A percentile compares a stretch with the other conserved stretches of the same genome.
These are phyloP conservation scores for Aspergillus sp. DNA, from an alignment of 2,329 filamentous ascomycete genomes.

Conservation along the genomic window DNA sequence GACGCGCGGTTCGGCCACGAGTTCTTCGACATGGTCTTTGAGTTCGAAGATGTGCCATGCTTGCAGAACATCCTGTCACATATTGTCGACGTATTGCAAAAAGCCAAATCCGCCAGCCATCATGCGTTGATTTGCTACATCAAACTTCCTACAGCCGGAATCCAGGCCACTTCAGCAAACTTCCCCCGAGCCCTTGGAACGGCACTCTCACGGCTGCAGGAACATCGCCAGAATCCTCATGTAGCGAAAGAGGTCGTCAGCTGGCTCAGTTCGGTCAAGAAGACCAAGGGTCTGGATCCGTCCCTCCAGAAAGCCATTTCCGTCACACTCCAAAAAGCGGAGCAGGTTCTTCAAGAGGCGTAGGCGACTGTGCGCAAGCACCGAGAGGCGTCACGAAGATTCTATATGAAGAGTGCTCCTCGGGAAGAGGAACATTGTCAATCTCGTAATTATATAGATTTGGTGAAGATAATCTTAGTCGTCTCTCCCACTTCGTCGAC, in stretches of 20 bases:
- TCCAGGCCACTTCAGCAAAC: slow-evolving; percentile 65
- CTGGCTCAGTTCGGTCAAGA: slow-evolving; percentile 54
- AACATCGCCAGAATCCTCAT: slow-evolving; percentile 46
- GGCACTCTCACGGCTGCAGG: slow-evolving; percentile 66
- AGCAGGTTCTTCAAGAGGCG: slow-evolving; percentile 33
- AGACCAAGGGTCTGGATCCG: slow-evolving; percentile 55
- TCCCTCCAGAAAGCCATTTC: slow-evolving; percentile 58
- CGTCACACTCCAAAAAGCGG: slow-evolving; percentile 42
- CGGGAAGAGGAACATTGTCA: neutral
- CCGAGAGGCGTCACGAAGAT: slow-evolving; percentile 23
- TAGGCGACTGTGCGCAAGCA: slow-evolving; percentile 18
- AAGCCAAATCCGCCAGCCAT: slow-evolving; percentile 63
- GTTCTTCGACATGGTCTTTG: slow-evolving; percentile 80
- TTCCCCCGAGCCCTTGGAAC: slow-evolving; percentile 75
- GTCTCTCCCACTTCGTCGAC: slow-evolving; percentile 50
- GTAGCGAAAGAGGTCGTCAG: slow-evolving; percentile 54
- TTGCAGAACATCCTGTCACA: slow-evolving; percentile 71
- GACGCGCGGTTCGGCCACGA: slow-evolving; percentile 67
- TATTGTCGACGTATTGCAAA: slow-evolving; percentile 66
- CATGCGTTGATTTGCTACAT: slow-evolving; percentile 73
- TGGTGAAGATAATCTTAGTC: slow-evolving; percentile 36
- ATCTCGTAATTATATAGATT: slow-evolving; percentile 3
- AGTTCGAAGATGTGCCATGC: slow-evolving; percentile 70
- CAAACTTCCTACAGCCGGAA: slow-evolving; percentile 69
- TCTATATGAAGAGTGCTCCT: neutral